Evolutionary conservation across 805 yeast genomes (phyloP).

Genomic region (Brettanomyces custersianus): DNA sequence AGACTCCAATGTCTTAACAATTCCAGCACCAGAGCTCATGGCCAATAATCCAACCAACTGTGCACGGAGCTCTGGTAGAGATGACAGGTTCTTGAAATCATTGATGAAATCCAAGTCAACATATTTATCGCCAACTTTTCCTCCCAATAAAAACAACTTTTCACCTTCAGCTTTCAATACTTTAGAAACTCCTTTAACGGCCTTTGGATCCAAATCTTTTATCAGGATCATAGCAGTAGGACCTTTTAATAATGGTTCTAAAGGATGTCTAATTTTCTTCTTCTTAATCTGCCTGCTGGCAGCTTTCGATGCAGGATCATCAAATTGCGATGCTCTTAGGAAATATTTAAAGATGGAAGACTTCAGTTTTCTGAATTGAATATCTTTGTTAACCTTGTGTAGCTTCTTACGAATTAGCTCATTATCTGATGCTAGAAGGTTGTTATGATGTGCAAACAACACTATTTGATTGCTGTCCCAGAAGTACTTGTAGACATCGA

Average conservation of each 20-base stretch:
- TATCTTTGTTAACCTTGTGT: slow-evolving; percentile 38
- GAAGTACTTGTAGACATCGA: slow-evolving; percentile 70
- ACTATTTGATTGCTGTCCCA: slow-evolving; percentile 62
- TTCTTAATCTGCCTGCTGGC: slow-evolving; percentile 32
- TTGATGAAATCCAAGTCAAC: slow-evolving; percentile 45
- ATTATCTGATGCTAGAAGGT: slow-evolving; percentile 63
- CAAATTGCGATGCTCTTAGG: slow-evolving; percentile 56
- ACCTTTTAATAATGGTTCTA: slow-evolving; percentile 63
- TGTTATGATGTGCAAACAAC: slow-evolving; percentile 78
- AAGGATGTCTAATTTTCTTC: slow-evolving; percentile 49
- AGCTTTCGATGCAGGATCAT: slow-evolving; percentile 63
- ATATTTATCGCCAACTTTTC: slow-evolving; percentile 58
- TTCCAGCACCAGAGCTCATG: slow-evolving; percentile 81
- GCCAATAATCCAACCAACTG: slow-evolving; percentile 79
- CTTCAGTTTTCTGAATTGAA: slow-evolving; percentile 54
- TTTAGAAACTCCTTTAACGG: slow-evolving; percentile 53
- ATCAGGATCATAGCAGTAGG: slow-evolving; percentile 78
- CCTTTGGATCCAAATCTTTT: slow-evolving; percentile 59
- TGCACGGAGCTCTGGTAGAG: slow-evolving; percentile 61
- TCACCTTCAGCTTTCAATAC: slow-evolving; percentile 58
- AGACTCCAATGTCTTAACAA: slow-evolving; percentile 71
- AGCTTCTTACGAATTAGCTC: slow-evolving; percentile 54
- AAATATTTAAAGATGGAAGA: slow-evolving; percentile 66
- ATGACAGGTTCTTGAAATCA: slow-evolving; percentile 65
- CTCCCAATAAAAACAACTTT: slow-evolving; percentile 76